Evolutionary conservation across 2,329 filamentous ascomycete species (phyloP), one percentile per base, ranked within the genome.

Genomic region (Teratosphaeriaceae sp.): DNA sequence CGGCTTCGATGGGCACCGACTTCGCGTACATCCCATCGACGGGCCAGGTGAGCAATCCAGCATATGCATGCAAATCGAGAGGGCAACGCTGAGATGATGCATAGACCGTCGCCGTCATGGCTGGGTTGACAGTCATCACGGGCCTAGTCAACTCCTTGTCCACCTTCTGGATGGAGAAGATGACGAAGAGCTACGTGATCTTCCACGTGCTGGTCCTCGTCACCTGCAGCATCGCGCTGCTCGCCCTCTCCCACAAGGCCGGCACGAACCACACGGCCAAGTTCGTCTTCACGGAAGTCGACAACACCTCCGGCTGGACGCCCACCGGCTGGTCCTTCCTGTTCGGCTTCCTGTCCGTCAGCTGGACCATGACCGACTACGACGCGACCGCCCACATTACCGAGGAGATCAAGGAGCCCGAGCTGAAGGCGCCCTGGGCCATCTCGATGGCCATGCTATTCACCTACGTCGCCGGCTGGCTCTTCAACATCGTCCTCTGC

Each of bases 331-430:
- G 73, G 57, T 73, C 72, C 2, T 79, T 76, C 55, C 55, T 78
- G n/a, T 78, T 79, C 46, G 76, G 76, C n/a, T 78, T 78, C 55
- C 62, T 80, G 20, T 75, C 72, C 2, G 76, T 77, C 27, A 71
- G 70, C 16, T 80, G 76, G 76, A 78, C 74, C 42, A 79, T 79
- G 75, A 79, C 74, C 3, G 71, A 74, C 52, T 75, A 74, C 54
- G 73, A 71, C 54, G 67, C 66, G 37, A 67, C 67, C 7, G 67
- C 66, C 0, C 65, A 66, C 13, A 65, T 68, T 52, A 75, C 76
- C 40, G 74, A 78, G 54, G 74, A 78, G 50, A 73, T 76, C 44
- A 53, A 64, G 48, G 57, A 75, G 44, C 71, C 72, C 3, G 72
- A 73, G 45, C 58, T 69, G 51, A 73, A 74, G 46, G 72, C 71